phyloP scores from a whole-genome alignment of 768 basidiomycete genomes.

The Kwoniella heveanensis region DNA sequence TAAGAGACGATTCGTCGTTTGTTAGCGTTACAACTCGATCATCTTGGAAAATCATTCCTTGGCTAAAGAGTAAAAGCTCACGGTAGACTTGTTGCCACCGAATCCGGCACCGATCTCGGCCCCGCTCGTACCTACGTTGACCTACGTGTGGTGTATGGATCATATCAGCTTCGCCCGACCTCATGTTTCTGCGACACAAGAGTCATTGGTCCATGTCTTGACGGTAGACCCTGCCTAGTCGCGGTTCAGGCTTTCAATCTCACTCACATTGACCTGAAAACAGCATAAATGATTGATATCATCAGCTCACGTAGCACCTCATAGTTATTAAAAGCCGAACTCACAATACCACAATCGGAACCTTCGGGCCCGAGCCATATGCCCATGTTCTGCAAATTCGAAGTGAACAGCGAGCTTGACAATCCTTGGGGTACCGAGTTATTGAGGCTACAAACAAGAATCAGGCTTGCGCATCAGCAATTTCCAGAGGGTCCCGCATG shows the following conservation, averaged over 20 bases:
- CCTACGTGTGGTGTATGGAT: conserved; percentile 50
- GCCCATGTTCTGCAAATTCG: conserved; percentile 77
- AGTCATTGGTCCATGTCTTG: too few species aligned
- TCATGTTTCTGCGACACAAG: neutral
- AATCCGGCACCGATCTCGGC: conserved; percentile 84
- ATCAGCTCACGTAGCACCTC: neutral
- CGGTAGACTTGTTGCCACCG: conserved; percentile 62
- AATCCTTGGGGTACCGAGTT: conserved; percentile 51
- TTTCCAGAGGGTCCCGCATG: neutral
- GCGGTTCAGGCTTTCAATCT: too few species aligned
- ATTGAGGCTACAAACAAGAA: conserved; percentile 31
- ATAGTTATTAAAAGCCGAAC: conserved; percentile 41
- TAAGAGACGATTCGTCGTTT: too few species aligned
- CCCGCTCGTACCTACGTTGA: conserved; percentile 70
- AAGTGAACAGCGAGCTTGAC: conserved; percentile 71
- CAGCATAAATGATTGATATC: neutral
- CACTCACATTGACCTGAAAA: neutral
- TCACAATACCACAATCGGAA: conserved; percentile 84
- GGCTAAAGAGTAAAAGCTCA: conserved; percentile 22
- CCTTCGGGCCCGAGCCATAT: conserved; percentile 90
- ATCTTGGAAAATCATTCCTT: too few species aligned
- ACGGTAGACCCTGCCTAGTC: too few species aligned
- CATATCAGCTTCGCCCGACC: neutral
- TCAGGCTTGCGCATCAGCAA: neutral
- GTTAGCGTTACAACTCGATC: too few species aligned